phyloP scores from a whole-genome alignment of 2,329 filamentous ascomycete species.

The Aspergillus neoniger region DNA sequence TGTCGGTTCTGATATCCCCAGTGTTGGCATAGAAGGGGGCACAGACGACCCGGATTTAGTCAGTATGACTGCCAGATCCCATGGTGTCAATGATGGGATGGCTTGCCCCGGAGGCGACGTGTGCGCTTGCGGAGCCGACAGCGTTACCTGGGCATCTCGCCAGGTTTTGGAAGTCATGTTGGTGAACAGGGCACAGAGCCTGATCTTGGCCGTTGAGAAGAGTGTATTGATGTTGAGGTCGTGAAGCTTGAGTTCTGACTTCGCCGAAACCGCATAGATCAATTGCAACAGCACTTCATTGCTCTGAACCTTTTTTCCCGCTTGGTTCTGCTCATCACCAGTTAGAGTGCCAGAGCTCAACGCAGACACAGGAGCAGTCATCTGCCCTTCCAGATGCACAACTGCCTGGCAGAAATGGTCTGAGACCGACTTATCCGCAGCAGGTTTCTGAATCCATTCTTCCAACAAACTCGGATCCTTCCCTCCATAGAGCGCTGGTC shows the following conservation, averaged over 20 bases:
- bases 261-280: constrained; percentile 61
- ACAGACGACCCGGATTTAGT: neutral
- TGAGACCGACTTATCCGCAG: constrained; percentile 21
- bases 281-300: constrained; percentile 46
- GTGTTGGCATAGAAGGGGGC: too few relatives aligned
- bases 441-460: neutral
- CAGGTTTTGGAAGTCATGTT: constrained; percentile 67
- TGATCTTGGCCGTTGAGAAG: constrained; percentile 52
- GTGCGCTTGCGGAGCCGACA: constrained; percentile 65
- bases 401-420: constrained; percentile 35
- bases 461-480: constrained; percentile 9
- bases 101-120: constrained; percentile 58
- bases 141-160: constrained; percentile 60
- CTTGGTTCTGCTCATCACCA: constrained; percentile 12
- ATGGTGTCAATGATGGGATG: constrained; percentile 58
- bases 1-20: too few relatives aligned
- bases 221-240: constrained; percentile 63
- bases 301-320: neutral
- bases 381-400: constrained; percentile 38
- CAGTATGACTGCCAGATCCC: constrained; percentile 55
- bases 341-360: neutral
- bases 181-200: constrained; percentile 61
- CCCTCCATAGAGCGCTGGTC: constrained; percentile 17
- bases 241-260: constrained; percentile 63
- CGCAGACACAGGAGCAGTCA: neutral